These are phyloP conservation scores for Rubia tinctorum DNA, from an alignment of 305 asterid species.

Conservation along the genomic window DNA sequence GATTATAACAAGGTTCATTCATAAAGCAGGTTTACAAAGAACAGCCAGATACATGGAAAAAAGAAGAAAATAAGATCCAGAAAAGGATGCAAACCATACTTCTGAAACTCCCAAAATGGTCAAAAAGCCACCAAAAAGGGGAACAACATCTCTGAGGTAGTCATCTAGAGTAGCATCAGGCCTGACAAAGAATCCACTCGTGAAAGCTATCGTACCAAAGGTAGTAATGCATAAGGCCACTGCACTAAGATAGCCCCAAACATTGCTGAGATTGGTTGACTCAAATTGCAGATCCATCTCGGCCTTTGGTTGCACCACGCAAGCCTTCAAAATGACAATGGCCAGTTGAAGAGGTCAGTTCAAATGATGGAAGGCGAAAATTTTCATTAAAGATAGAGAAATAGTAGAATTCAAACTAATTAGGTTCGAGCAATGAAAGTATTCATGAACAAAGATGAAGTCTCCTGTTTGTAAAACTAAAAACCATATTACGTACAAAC, in stretches of 20 bases:
- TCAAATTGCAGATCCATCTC: conserved; percentile 91
- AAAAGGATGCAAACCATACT: conserved; percentile 34
- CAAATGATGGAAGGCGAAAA: background rate
- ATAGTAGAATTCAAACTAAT: background rate
- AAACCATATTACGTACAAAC: background rate
- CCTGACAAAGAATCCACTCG: conserved; percentile 81
- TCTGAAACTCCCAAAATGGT: conserved; percentile 84
- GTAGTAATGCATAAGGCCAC: conserved; percentile 63
- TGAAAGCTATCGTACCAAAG: conserved; percentile 77
- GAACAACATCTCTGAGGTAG: conserved; percentile 58
- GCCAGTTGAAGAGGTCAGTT: background rate
- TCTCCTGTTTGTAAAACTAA: background rate
- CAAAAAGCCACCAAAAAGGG: conserved; percentile 88
- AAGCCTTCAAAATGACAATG: conserved; percentile 48
- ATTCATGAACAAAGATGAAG: background rate
- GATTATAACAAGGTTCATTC: conserved; percentile 7
- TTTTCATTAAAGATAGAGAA: background rate
- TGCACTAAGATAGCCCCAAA: conserved; percentile 79
- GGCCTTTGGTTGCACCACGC: conserved; percentile 87
- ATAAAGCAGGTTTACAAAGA: background rate
- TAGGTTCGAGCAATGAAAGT: background rate
- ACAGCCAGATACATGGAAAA: background rate
- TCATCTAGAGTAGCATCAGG: conserved; percentile 77
- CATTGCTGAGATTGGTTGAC: conserved; percentile 60
- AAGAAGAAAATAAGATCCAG: background rate